Percentiles rank a stretch among this genome's conserved stretches.
These are phyloP conservation scores for apple (Malus domestica) DNA, from an alignment of 306 rosid genomes.

Conservation along the genomic window DNA sequence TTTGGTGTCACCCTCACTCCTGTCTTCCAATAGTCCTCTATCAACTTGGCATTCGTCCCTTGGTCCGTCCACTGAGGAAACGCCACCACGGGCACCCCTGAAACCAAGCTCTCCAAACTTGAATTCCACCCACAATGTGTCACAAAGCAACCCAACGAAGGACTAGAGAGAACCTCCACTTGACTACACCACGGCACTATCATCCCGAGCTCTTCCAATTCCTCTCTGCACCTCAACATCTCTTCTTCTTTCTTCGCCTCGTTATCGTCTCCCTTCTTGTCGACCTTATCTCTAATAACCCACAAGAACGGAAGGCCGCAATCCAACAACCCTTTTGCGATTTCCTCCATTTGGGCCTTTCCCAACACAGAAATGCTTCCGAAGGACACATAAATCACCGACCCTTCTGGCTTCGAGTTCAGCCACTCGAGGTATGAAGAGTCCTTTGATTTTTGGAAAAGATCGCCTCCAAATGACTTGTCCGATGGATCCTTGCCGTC, in stretches of 20 bases:
- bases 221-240: neutral
- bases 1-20: constrained; percentile 21
- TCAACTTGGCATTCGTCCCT: constrained; percentile 25
- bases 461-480: constrained; percentile 5
- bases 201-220: constrained; percentile 18
- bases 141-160: constrained; percentile 25
- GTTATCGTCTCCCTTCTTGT: neutral
- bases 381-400: constrained; percentile 27
- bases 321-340: constrained; percentile 13
- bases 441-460: constrained; percentile 1
- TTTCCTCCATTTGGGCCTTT: constrained; percentile 20
- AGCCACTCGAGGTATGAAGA: constrained; percentile 13
- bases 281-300: constrained; percentile 13
- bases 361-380: constrained; percentile 13
- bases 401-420: constrained; percentile 1
- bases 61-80: constrained; percentile 26
- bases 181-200: constrained; percentile 32
- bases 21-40: constrained; percentile 25
- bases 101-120: constrained; percentile 21
- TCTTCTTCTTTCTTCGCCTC: neutral
- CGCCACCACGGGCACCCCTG: constrained; percentile 23
- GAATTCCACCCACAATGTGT: constrained; percentile 42
- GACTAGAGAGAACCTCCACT: constrained; percentile 15
- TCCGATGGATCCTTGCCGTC: constrained; percentile 5
- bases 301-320: constrained; percentile 23